Evolutionary conservation across 257 asterid species (phyloP).

Genomic region (Nicotiana tabacum): DNA sequence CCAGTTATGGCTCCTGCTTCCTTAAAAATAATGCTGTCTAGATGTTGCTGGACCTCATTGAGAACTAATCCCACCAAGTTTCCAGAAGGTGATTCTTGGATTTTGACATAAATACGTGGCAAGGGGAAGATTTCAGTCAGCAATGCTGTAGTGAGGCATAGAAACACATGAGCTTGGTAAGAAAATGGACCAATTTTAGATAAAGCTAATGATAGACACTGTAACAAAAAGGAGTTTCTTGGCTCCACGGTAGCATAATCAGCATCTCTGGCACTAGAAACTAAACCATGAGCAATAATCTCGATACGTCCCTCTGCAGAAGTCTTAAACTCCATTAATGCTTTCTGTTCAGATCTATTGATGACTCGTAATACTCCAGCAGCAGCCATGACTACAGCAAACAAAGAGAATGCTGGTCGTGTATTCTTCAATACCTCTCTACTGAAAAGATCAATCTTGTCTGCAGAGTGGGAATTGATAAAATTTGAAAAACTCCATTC

Average conservation of each 20-base stretch:
- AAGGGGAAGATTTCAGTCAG: conserved; percentile 74
- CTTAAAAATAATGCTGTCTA: conserved; percentile 49
- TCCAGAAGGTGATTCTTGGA: conserved; percentile 35
- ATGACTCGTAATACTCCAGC: conserved; percentile 73
- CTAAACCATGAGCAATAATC: conserved; percentile 37
- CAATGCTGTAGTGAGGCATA: conserved; percentile 58
- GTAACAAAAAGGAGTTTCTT: conserved; percentile 41
- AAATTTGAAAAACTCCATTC: conserved; percentile 78
- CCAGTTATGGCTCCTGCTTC: conserved; percentile 88
- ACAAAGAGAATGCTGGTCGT: conserved; percentile 40
- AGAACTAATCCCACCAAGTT: conserved; percentile 23
- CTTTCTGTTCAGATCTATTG: conserved; percentile 61
- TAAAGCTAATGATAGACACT: conserved; percentile 64
- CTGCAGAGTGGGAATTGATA: conserved; percentile 38
- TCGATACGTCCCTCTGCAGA: conserved; percentile 55
- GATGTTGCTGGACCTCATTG: conserved; percentile 51
- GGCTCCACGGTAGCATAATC: conserved; percentile 22
- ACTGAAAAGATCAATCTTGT: conserved; percentile 43
- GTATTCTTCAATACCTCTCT: conserved; percentile 40
- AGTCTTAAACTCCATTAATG: conserved; percentile 35
- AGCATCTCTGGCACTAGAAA: conserved; percentile 28
- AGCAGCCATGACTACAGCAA: conserved; percentile 70
- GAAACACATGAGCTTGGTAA: conserved; percentile 38
- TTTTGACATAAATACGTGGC: conserved; percentile 38
- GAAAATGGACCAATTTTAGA: conserved; percentile 69